phyloP scores from a whole-genome alignment of 805 yeast genomes.

The Myxozyma mucilagina region DNA sequence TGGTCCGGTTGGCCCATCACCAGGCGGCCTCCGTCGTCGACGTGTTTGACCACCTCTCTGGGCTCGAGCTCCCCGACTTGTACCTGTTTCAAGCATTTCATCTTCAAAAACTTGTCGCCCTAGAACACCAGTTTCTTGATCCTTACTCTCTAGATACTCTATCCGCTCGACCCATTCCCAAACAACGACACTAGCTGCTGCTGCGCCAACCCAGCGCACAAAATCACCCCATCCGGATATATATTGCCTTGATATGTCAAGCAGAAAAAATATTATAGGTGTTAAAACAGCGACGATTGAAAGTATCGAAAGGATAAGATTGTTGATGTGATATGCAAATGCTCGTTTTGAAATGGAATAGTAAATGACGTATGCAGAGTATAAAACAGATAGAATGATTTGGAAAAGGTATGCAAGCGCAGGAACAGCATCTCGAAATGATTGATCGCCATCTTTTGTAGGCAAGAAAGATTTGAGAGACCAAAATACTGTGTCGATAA shows the following conservation, averaged over 20 bases:
- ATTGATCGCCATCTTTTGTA: conserved; percentile 29
- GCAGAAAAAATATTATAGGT: conserved; percentile 43
- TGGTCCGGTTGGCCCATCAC: not conserved
- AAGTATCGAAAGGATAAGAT: conserved; percentile 53
- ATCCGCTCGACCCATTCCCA: conserved; percentile 71
- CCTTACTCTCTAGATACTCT: conserved; percentile 49
- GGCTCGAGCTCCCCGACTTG: conserved; percentile 28
- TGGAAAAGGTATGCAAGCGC: conserved; percentile 40
- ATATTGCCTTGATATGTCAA: conserved; percentile 46
- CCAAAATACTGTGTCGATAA: conserved; percentile 38
- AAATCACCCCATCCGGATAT: conserved; percentile 53
- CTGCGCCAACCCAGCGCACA: conserved; percentile 49
- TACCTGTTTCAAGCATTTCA: conserved; percentile 35
- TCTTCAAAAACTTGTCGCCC: conserved; percentile 62
- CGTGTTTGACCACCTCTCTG: not conserved
- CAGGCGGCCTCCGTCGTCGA: conserved; percentile 8
- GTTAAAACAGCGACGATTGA: conserved; percentile 45
- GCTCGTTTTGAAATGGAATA: conserved; percentile 45
- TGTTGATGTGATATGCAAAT: conserved; percentile 49
- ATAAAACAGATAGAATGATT: conserved; percentile 38
- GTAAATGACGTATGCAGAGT: conserved; percentile 42
- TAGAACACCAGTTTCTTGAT: conserved; percentile 58
- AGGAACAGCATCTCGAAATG: conserved; percentile 40
- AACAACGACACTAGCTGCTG: conserved; percentile 53
- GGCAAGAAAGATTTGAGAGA: conserved; percentile 32